Evolutionary conservation across 768 basidiomycete genomes (phyloP).

Genomic region (Tricholoma sp.): DNA sequence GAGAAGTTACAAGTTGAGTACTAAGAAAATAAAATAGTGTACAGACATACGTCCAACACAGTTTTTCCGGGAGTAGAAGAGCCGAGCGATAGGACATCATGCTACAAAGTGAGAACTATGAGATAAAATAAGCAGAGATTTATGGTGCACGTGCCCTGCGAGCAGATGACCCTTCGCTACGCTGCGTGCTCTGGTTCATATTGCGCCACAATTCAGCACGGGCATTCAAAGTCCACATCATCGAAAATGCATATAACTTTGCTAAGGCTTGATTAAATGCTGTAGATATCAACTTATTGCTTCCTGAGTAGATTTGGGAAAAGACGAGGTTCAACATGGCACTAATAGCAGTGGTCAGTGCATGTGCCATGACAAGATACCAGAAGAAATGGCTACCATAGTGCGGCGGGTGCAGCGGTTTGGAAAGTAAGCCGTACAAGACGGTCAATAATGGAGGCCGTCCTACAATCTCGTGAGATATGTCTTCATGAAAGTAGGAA

Average conservation of each 20-base stretch:
- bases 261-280: constrained; percentile 26
- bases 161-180: neutral
- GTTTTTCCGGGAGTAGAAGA: neutral
- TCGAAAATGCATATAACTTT: constrained; percentile 29
- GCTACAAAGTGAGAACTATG: neutral
- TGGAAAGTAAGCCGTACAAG: constrained; percentile 27
- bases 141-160: neutral
- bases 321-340: constrained; percentile 32
- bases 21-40: neutral
- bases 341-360: constrained; percentile 7
- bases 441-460: constrained; percentile 21
- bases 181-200: neutral
- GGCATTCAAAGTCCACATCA: constrained; percentile 34
- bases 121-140: neutral
- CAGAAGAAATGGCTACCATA: constrained; percentile 16
- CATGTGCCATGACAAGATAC: neutral
- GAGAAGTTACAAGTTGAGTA: neutral
- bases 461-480: constrained; percentile 8
- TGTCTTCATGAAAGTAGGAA: neutral
- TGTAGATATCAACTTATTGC: constrained; percentile 19
- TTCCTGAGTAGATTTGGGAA: constrained; percentile 22
- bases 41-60: neutral
- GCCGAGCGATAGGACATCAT: neutral
- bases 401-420: constrained; percentile 26
- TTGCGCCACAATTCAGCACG: constrained; percentile 17